These are phyloP conservation scores for Fusarium algeriense DNA, from an alignment of 2,329 filamentous ascomycete genomes.

Conservation along the genomic window DNA sequence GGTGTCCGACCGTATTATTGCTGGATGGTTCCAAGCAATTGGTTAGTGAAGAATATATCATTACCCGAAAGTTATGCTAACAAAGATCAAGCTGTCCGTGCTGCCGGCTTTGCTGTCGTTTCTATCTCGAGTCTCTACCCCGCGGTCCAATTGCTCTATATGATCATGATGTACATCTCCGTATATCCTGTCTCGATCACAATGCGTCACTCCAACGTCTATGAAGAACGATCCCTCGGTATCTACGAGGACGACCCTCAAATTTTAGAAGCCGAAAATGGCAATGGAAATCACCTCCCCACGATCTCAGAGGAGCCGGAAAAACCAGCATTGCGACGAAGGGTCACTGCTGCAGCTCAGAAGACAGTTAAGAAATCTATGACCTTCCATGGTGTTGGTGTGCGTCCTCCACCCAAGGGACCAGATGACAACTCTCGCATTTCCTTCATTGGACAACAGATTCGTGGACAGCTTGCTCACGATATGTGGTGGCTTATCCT, in stretches of 20 bases:
- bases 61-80: constrained; percentile 12
- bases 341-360: constrained; percentile 48
- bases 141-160: constrained; percentile 69
- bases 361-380: constrained; percentile 55
- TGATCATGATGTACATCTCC: constrained; percentile 76
- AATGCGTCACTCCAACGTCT: constrained; percentile 77
- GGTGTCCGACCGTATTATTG: constrained; percentile 66
- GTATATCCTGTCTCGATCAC: constrained; percentile 73
- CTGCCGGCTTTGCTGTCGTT: constrained; percentile 75
- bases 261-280: constrained; percentile 43
- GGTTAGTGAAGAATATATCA: constrained; percentile 52
- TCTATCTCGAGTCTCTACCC: constrained; percentile 68
- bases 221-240: constrained; percentile 76
- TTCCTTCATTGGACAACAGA: constrained; percentile 66
- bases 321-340: constrained; percentile 36
- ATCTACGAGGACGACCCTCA: constrained; percentile 61
- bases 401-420: constrained; percentile 41
- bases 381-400: constrained; percentile 61
- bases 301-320: constrained; percentile 48
- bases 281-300: constrained; percentile 24
- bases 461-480: constrained; percentile 74
- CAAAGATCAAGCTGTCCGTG: constrained; percentile 65
- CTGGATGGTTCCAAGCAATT: constrained; percentile 74
- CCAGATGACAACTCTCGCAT: constrained; percentile 53
- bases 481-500: constrained; percentile 76